Evolutionary conservation across 1,284 basidiomycete species (phyloP).

Genomic region (Pterulicium gracile): DNA sequence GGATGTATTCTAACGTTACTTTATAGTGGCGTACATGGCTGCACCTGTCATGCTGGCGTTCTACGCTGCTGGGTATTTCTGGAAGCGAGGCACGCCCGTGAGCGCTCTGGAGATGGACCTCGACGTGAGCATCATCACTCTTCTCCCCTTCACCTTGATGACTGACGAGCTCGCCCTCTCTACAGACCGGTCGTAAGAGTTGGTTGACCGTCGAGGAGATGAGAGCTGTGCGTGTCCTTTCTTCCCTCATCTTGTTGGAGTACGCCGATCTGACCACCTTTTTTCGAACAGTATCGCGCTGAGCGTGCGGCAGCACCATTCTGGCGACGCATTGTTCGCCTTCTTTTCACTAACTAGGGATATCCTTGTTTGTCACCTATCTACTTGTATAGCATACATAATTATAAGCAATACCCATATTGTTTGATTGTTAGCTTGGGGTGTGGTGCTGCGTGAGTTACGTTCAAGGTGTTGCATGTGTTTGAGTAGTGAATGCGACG

Average conservation of each 20-base stretch:
- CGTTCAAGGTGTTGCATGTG: too few relatives aligned
- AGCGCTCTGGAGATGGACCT: slow-evolving; percentile 27
- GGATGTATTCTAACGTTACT: not conserved
- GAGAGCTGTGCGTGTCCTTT: slow-evolving; percentile 8
- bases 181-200: slow-evolving; percentile 23
- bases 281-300: slow-evolving; percentile 8
- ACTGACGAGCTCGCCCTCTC: not conserved
- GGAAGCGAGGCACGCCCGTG: slow-evolving; percentile 27
- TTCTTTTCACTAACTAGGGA: slow-evolving; percentile 11
- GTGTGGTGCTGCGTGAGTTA: too few relatives aligned
- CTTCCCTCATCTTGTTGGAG: not conserved
- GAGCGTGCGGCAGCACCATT: slow-evolving; percentile 10
- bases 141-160: not conserved
- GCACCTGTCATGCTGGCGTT: slow-evolving; percentile 27
- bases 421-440: too few relatives aligned
- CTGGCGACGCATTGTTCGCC: slow-evolving; percentile 9
- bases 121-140: slow-evolving; percentile 17
- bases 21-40: slow-evolving; percentile 25
- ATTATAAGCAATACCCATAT: too few relatives aligned
- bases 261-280: not conserved
- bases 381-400: not conserved
- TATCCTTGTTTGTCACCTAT: not conserved
- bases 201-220: slow-evolving; percentile 14
- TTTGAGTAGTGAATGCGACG: too few relatives aligned
- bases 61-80: slow-evolving; percentile 24